phyloP scores from a whole-genome alignment of 768 basidiomycete species.

The Obba rivulosa region DNA sequence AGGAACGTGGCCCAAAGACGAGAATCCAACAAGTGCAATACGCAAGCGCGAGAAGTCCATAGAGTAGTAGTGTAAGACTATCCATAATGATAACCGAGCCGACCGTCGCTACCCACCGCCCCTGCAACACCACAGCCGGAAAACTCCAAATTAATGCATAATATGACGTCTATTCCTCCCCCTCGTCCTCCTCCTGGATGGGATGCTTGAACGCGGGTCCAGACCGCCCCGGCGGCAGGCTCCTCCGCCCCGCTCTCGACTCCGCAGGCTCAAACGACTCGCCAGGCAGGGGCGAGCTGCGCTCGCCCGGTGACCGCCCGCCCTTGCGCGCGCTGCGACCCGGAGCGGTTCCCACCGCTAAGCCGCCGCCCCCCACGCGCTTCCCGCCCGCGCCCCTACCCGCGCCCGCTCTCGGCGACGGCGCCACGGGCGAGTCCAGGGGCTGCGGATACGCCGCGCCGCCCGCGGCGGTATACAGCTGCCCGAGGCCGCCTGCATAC shows the following conservation, averaged over 20 bases:
- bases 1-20: too few species aligned
- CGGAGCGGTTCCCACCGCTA: constrained; percentile 4
- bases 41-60: too few species aligned
- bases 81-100: too few species aligned
- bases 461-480: constrained; percentile 34
- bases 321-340: constrained; percentile 15
- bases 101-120: too few species aligned
- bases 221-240: constrained; percentile 62
- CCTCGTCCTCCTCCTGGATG: constrained; percentile 86
- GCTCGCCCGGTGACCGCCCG: constrained; percentile 53
- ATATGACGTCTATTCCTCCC: constrained; percentile 42
- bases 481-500: constrained; percentile 78
- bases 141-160: neutral
- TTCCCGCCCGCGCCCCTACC: constrained; percentile 9
- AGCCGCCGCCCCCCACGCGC: constrained; percentile 11
- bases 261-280: constrained; percentile 49
- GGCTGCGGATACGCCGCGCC: constrained; percentile 10
- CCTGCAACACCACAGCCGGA: too few species aligned
- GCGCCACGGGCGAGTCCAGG: constrained; percentile 12
- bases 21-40: too few species aligned
- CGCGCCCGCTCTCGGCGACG: constrained; percentile 5
- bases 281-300: constrained; percentile 52
- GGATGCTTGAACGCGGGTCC: constrained; percentile 67
- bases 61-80: too few species aligned
- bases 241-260: constrained; percentile 52